Percentiles rank a stretch among this genome's conserved stretches.
Evolutionary conservation across 352 stramenopile species (phyloP).

Genomic region (Phytophthora pisi): DNA sequence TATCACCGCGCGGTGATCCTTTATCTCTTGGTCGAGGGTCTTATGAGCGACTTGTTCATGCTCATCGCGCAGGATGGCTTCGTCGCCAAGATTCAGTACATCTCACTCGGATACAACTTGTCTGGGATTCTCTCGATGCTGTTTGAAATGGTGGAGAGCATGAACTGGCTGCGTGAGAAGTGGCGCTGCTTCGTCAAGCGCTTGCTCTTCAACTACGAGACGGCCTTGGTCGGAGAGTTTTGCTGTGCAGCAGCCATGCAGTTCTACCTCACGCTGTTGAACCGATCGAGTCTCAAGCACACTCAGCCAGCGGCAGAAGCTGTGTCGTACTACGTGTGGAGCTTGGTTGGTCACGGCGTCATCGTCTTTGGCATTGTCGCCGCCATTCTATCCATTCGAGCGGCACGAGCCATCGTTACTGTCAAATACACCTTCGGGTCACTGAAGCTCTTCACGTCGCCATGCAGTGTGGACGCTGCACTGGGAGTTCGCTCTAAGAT

Average conservation of each 20-base stretch:
- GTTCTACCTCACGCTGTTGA: slow-evolving; percentile 24
- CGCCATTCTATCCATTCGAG: slow-evolving; percentile 17
- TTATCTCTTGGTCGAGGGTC: slow-evolving; percentile 28
- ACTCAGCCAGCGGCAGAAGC: slow-evolving; percentile 11
- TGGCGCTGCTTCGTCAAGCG: slow-evolving; percentile 8
- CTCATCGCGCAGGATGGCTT: slow-evolving; percentile 24
- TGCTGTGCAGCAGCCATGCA: slow-evolving; percentile 16
- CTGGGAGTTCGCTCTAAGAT: slow-evolving; percentile 14
- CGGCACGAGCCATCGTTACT: slow-evolving; percentile 7
- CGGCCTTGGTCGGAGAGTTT: slow-evolving; percentile 21
- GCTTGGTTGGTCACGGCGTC: slow-evolving; percentile 14
- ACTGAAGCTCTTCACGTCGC: slow-evolving; percentile 2
- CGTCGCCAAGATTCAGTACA: slow-evolving; percentile 26
- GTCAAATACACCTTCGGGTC: slow-evolving; percentile 12
- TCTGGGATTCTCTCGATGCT: slow-evolving; percentile 23
- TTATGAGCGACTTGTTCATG: slow-evolving; percentile 33
- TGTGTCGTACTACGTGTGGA: slow-evolving; percentile 27
- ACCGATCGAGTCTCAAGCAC: slow-evolving; percentile 19
- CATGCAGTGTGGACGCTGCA: slow-evolving; percentile 17
- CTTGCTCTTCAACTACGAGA: slow-evolving; percentile 31
- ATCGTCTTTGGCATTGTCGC: slow-evolving; percentile 24
- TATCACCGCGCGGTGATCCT: slow-evolving; percentile 22
- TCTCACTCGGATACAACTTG: slow-evolving; percentile 23
- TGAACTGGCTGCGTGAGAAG: slow-evolving; percentile 7
- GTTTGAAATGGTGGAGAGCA: slow-evolving; percentile 28